A percentile compares a stretch with the other conserved stretches of the same genome.
Evolutionary conservation across 2,329 filamentous ascomycete genomes (phyloP).

Genomic region (Colletotrichum siamense): DNA sequence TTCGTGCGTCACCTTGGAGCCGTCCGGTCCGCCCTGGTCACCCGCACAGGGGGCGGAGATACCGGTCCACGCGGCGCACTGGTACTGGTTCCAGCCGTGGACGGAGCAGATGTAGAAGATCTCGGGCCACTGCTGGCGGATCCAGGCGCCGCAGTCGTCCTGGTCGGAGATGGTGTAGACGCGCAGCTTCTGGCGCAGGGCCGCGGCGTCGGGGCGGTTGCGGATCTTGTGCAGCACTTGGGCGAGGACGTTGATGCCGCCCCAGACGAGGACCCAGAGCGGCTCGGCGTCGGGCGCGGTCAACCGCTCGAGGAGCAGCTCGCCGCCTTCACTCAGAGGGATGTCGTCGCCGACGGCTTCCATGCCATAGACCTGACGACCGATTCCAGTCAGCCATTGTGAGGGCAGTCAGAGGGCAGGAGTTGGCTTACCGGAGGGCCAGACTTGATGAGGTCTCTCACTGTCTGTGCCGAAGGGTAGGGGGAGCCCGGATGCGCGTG

Average conservation of each 20-base stretch:
- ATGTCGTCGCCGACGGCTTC: slow-evolving; percentile 34
- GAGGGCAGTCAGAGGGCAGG: background rate
- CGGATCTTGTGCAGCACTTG: slow-evolving; percentile 48
- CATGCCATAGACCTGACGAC: slow-evolving; percentile 35
- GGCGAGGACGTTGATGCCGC: slow-evolving; percentile 57
- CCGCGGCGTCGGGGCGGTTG: slow-evolving; percentile 34
- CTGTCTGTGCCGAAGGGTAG: slow-evolving; percentile 44
- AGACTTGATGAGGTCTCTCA: slow-evolving; percentile 38
- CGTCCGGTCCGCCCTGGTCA: slow-evolving; percentile 50
- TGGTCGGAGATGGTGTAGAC: slow-evolving; percentile 65
- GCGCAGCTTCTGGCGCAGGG: slow-evolving; percentile 46
- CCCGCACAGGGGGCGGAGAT: slow-evolving; percentile 51
- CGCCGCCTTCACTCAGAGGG: slow-evolving; percentile 41
- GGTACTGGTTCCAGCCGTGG: slow-evolving; percentile 62
- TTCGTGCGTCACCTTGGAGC: slow-evolving; percentile 48
- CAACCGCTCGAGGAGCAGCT: slow-evolving; percentile 43
- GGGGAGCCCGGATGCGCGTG: slow-evolving; percentile 49
- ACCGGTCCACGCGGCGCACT: slow-evolving; percentile 59
- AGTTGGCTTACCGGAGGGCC: slow-evolving; percentile 35
- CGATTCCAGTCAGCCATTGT: background rate
- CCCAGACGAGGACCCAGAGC: slow-evolving; percentile 59
- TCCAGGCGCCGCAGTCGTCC: slow-evolving; percentile 62
- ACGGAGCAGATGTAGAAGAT: slow-evolving; percentile 61
- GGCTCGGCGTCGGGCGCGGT: slow-evolving; percentile 36
- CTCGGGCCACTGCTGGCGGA: slow-evolving; percentile 57